Conservation (phyloP, 2,329 filamentous ascomycete genomes). For the Rutstroemia sp. region DNA sequence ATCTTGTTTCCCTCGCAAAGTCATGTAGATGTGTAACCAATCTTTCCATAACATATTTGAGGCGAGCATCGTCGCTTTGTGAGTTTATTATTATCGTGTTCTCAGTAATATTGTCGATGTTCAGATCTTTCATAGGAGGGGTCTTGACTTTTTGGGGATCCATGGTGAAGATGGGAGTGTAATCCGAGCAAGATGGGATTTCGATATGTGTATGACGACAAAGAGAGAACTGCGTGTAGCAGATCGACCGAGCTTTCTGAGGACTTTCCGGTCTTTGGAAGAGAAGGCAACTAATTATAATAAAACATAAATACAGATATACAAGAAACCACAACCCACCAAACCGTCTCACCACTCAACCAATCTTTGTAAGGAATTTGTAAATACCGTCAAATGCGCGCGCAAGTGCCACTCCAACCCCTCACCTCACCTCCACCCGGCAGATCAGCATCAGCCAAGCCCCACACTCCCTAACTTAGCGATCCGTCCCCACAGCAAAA, state of each 20-base stretch:
- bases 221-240: neutral
- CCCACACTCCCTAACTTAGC: too few species aligned
- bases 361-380: too few species aligned
- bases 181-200: too few species aligned
- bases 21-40: slow-evolving; percentile 74
- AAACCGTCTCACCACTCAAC: too few species aligned
- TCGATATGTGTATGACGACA: neutral
- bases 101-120: slow-evolving; percentile 72
- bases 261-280: neutral
- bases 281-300: too few species aligned
- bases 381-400: too few species aligned
- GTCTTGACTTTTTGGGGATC: slow-evolving; percentile 13
- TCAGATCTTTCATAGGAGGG: slow-evolving; percentile 60
- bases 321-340: too few species aligned
- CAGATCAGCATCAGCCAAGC: neutral
- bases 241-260: neutral
- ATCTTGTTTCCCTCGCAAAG: slow-evolving; percentile 70
- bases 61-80: slow-evolving; percentile 53
- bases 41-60: slow-evolving; percentile 65
- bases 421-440: neutral
- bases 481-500: too few species aligned
- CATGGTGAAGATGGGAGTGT: slow-evolving; percentile 11
- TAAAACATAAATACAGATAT: too few species aligned
- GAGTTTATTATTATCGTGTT: slow-evolving; percentile 72
- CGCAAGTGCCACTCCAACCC: too few species aligned